These are phyloP conservation scores for Trichoderma sp. DNA, from an alignment of 2,329 filamentous ascomycete species.

Conservation along the genomic window DNA sequence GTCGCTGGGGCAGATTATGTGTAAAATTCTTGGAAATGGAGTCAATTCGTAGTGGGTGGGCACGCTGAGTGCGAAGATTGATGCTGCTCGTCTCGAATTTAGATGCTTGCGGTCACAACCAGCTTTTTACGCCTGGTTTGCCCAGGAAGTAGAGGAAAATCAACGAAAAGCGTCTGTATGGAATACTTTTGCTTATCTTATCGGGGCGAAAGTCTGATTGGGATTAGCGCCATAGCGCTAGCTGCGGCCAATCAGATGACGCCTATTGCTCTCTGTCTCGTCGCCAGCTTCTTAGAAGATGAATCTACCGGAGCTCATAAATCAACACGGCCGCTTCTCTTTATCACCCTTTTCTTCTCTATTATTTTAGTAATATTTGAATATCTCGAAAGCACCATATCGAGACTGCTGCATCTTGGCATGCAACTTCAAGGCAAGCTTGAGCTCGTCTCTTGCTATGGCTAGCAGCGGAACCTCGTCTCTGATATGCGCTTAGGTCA, in stretches of 20 bases:
- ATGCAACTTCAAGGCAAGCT: neutral
- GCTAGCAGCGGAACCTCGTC: slow-evolving; percentile 8
- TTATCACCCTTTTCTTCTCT: neutral
- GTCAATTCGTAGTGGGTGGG: neutral
- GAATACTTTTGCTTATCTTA: slow-evolving; percentile 24
- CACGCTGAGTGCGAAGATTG: too few relatives aligned
- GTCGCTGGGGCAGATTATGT: neutral
- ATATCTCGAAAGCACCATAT: neutral
- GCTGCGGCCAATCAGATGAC: slow-evolving; percentile 14
- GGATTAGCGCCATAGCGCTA: neutral
- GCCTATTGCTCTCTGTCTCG: slow-evolving; percentile 11
- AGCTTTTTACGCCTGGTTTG: neutral
- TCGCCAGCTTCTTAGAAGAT: neutral
- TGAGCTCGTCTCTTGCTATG: neutral
- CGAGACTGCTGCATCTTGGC: neutral
- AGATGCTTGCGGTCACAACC: neutral
- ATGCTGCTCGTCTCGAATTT: neutral
- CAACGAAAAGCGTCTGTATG: neutral
- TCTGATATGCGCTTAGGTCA: slow-evolving; percentile 3
- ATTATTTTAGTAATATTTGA: neutral
- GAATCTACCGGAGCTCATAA: neutral
- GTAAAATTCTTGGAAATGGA: neutral
- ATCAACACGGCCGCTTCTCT: neutral
- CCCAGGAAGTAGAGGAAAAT: neutral
- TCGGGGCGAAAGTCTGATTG: neutral